These are phyloP conservation scores for Xanthoconium separans DNA, from an alignment of 1,284 basidiomycete species.

Conservation along the genomic window DNA sequence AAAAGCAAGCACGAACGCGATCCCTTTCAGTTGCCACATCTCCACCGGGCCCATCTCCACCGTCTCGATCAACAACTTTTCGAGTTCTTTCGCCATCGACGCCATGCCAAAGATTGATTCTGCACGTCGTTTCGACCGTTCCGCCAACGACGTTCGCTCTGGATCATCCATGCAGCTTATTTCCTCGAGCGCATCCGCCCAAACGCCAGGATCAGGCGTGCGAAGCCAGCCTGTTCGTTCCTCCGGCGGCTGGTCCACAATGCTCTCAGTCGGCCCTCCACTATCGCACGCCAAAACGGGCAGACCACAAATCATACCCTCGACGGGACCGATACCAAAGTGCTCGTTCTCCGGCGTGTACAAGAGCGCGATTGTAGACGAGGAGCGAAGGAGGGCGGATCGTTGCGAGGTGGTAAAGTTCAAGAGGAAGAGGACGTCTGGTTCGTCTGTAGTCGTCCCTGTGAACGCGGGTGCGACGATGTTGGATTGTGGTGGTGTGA, in stretches of 20 bases:
- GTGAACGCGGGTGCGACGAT: conserved; percentile 40
- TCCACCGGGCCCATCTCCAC: conserved; percentile 47
- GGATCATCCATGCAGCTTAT: conserved; percentile 53
- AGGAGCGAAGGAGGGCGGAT: conserved; percentile 66
- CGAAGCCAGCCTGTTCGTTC: conserved; percentile 66
- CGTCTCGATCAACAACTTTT: conserved; percentile 52
- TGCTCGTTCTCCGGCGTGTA: conserved; percentile 97
- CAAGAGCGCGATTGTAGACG: conserved; percentile 71
- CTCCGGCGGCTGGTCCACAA: conserved; percentile 54
- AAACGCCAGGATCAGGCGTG: conserved; percentile 56
- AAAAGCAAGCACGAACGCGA: conserved; percentile 23
- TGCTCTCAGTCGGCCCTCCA: conserved; percentile 91
- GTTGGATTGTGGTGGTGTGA: conserved; percentile 41
- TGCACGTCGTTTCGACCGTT: conserved; percentile 60
- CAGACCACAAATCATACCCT: conserved; percentile 91
- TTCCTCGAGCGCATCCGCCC: conserved; percentile 67
- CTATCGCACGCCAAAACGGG: conserved; percentile 88
- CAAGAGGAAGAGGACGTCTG: conserved; percentile 79
- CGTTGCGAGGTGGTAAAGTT: conserved; percentile 85
- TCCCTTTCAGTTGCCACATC: conserved; percentile 17
- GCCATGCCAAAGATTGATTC: conserved; percentile 55
- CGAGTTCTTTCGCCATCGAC: conserved; percentile 69
- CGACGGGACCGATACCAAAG: conserved; percentile 95
- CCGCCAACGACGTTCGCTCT: conserved; percentile 50
- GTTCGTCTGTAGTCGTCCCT: conserved; percentile 33